A percentile compares a stretch with the other conserved stretches of the same genome.
Evolutionary conservation across 116 monocot genomes (phyloP).

Genomic region (Iris pallida): DNA sequence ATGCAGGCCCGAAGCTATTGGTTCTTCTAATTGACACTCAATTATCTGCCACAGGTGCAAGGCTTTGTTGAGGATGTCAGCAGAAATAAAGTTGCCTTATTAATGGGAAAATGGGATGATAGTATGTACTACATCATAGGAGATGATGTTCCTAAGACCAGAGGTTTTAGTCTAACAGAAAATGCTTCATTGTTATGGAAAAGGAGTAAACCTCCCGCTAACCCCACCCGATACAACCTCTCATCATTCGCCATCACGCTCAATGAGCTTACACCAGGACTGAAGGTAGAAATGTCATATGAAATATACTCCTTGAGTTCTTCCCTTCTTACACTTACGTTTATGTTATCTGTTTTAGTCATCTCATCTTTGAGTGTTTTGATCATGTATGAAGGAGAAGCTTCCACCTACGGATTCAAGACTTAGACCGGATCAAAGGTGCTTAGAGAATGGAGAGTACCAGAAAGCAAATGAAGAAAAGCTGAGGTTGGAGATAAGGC

Average conservation of each 20-base stretch:
- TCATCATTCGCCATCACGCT: constrained; percentile 83
- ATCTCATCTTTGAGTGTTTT: constrained; percentile 23
- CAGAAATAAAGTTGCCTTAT: constrained; percentile 56
- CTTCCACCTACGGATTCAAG: constrained; percentile 68
- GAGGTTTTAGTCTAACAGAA: constrained; percentile 12
- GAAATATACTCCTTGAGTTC: constrained; percentile 5
- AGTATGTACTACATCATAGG: constrained; percentile 44
- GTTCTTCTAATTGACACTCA: neutral
- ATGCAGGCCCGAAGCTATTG: neutral
- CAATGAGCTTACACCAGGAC: constrained; percentile 66
- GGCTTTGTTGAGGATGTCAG: constrained; percentile 76
- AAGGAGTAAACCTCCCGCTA: constrained; percentile 47
- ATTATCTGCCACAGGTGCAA: constrained; percentile 45
- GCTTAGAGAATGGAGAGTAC: constrained; percentile 59
- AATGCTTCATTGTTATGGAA: constrained; percentile 65
- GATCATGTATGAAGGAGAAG: constrained; percentile 38
- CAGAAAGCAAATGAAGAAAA: constrained; percentile 54
- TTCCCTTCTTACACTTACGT: neutral
- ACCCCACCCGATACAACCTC: constrained; percentile 82
- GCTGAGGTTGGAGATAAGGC: constrained; percentile 38
- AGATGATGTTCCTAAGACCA: constrained; percentile 28
- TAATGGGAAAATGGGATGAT: constrained; percentile 90
- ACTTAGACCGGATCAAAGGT: constrained; percentile 50
- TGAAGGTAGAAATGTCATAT: constrained; percentile 50
- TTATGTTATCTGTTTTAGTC: neutral